phyloP scores from a whole-genome alignment of 495 filamentous ascomycete species.

The Xylaria sp. region DNA sequence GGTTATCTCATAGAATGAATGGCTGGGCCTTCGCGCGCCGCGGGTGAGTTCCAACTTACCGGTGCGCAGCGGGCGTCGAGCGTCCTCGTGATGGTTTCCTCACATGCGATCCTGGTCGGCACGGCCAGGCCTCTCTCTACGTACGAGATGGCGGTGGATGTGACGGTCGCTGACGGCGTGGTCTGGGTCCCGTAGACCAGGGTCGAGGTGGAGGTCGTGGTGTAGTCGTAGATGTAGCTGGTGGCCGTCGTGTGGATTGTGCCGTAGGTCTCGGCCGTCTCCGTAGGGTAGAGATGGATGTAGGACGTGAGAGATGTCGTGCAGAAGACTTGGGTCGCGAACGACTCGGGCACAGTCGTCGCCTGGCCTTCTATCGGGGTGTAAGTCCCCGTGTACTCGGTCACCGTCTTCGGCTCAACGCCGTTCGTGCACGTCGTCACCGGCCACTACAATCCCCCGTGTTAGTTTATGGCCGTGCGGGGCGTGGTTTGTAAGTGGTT shows the following conservation, averaged over 20 bases:
- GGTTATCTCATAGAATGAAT: too few species aligned
- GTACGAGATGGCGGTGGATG: slow-evolving; percentile 29
- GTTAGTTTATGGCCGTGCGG: not conserved
- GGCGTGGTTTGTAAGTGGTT: not conserved
- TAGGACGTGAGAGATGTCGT: slow-evolving; percentile 31
- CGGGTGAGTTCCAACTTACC: not conserved
- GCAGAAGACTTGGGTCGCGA: slow-evolving; percentile 32
- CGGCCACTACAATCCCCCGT: slow-evolving; percentile 6
- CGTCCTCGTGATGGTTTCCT: slow-evolving; percentile 32
- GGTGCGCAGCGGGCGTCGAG: slow-evolving; percentile 39
- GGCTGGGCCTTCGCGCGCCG: too few species aligned
- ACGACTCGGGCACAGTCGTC: slow-evolving; percentile 31
- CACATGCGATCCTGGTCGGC: slow-evolving; percentile 15
- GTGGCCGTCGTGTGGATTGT: slow-evolving; percentile 36
- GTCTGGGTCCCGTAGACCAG: not conserved
- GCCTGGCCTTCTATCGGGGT: slow-evolving; percentile 33
- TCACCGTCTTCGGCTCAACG: slow-evolving; percentile 23
- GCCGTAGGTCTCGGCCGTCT: slow-evolving; percentile 26
- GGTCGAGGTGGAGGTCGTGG: slow-evolving; percentile 29
- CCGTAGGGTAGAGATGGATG: slow-evolving; percentile 26
- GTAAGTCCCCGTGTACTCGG: slow-evolving; percentile 35
- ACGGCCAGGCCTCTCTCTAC: not conserved
- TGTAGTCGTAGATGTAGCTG: slow-evolving; percentile 9
- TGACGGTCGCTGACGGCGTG: slow-evolving; percentile 30
- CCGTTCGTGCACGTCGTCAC: slow-evolving; percentile 22